Evolutionary conservation across 805 yeast species (phyloP), one percentile per base, ranked within the genome.

Genomic region (Nakazawaea ishiwadae): DNA sequence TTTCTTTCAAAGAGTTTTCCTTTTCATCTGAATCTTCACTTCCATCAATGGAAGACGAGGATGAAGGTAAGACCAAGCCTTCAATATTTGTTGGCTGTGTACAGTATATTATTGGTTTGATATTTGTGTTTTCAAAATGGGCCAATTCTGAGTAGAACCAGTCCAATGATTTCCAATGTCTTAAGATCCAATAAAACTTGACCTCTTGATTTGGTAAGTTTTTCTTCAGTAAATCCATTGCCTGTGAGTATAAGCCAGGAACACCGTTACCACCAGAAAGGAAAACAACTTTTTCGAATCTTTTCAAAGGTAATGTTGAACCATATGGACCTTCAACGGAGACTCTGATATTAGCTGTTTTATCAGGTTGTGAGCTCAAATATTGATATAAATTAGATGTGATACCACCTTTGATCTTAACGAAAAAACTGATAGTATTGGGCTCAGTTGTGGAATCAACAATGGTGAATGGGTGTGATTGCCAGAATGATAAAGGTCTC

Each of bases 241-340:
- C 71, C 47, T 73, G 71, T 24, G 68, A 59, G 44, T 61, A 69
- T n/a, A 69, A 62, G 4, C 79, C 80, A 2, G 78, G 75, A 14
- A 75, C 59, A 50, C 80, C 80, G 47, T 69, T 65, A 34, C 80
- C 81, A 30, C 77, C 74, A 23, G 79, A 73, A 5, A 77, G 49
- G 36, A 63, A 63, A 19, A 68, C 59, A 7, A 63, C 68, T 36
- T 58, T 60, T 40, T 59, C 62, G 56, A 60, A 68, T 33, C 58
- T 58, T 37, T 59, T 54, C 42, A 63, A 60, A 20, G 71, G 71
- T 2, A 65, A 52, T 12, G 54, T 52, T 16, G 59, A 56, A 1
- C 86, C 86, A 50, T 81, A 81, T 3, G 84, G 81, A 0, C 87
- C 87, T 52, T 81, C 87, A 10, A 78, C 53, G 21, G 69, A 61